These are phyloP conservation scores for Candida pseudoviswanathii DNA, from an alignment of 1,139 yeast species.

Conservation along the genomic window DNA sequence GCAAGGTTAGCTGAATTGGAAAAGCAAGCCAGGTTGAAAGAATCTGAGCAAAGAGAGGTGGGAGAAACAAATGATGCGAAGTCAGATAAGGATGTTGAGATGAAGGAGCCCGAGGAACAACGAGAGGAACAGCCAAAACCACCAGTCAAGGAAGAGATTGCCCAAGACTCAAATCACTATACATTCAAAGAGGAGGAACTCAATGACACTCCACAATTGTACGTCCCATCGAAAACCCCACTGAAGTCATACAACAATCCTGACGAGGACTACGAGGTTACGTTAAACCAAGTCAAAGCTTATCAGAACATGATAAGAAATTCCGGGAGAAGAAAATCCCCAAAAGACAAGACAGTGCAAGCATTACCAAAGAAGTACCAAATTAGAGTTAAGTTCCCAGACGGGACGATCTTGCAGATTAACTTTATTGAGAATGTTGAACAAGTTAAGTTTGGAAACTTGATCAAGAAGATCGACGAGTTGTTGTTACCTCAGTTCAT, in stretches of 20 bases:
- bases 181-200: slow-evolving; percentile 13
- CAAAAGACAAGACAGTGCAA: slow-evolving; percentile 13
- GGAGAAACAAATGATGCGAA: background rate
- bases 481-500: slow-evolving; percentile 39
- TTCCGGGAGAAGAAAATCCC: slow-evolving; percentile 30
- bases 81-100: slow-evolving; percentile 6
- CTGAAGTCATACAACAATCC: slow-evolving; percentile 38
- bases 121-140: background rate
- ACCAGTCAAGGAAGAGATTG: background rate
- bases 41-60: background rate
- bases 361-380: slow-evolving; percentile 29
- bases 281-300: slow-evolving; percentile 54
- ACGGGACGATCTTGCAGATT: slow-evolving; percentile 51
- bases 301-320: slow-evolving; percentile 51
- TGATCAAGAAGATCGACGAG: slow-evolving; percentile 39
- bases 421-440: slow-evolving; percentile 36
- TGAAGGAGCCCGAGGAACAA: slow-evolving; percentile 5
- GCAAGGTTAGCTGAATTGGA: slow-evolving; percentile 3
- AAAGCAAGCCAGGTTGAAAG: background rate
- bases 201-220: slow-evolving; percentile 24
- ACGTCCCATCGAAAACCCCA: slow-evolving; percentile 22
- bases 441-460: slow-evolving; percentile 41
- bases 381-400: slow-evolving; percentile 57
- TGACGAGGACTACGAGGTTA: slow-evolving; percentile 51
- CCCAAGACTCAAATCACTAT: slow-evolving; percentile 3